These are phyloP conservation scores for Schizochytrium sp. DNA, from an alignment of 108 stramenopile species.

Conservation along the genomic window DNA sequence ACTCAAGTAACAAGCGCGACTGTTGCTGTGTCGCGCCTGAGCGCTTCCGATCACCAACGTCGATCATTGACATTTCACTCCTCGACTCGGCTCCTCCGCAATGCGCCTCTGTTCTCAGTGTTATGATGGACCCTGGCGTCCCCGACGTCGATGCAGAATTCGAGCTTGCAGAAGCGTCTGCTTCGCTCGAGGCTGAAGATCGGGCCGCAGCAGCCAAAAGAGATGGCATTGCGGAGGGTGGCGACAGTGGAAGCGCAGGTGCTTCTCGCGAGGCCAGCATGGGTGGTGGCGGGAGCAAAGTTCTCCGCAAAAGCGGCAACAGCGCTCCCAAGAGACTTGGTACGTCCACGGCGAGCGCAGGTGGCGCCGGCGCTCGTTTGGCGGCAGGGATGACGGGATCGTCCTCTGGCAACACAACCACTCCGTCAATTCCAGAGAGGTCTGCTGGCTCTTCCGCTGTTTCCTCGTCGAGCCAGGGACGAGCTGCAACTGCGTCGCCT, in stretches of 20 bases:
- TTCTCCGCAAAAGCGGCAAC: too few species aligned
- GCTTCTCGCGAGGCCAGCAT: too few species aligned
- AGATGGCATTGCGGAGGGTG: not conserved
- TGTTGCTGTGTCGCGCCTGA: slow-evolving; percentile 94
- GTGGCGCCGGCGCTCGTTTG: too few species aligned
- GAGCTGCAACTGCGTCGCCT: not conserved
- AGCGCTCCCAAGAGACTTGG: too few species aligned
- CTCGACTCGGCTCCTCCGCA: not conserved
- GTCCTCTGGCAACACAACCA: too few species aligned
- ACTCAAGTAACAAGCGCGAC: slow-evolving; percentile 18
- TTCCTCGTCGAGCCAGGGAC: too few species aligned
- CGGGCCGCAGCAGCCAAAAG: not conserved
- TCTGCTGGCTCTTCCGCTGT: too few species aligned
- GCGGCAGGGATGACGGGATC: too few species aligned
- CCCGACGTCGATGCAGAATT: not conserved
- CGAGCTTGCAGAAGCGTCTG: not conserved
- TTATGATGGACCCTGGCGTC: not conserved
- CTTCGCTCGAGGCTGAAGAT: not conserved
- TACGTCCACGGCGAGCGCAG: too few species aligned
- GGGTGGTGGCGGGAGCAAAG: too few species aligned
- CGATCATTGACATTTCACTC: not conserved
- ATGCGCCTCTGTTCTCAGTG: not conserved
- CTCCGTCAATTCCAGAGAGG: too few species aligned
- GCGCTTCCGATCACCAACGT: slow-evolving; percentile 19
- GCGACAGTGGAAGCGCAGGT: not conserved